Conservation (phyloP, 2,329 filamentous ascomycete genomes). For the Hymenoscyphus repandus region DNA sequence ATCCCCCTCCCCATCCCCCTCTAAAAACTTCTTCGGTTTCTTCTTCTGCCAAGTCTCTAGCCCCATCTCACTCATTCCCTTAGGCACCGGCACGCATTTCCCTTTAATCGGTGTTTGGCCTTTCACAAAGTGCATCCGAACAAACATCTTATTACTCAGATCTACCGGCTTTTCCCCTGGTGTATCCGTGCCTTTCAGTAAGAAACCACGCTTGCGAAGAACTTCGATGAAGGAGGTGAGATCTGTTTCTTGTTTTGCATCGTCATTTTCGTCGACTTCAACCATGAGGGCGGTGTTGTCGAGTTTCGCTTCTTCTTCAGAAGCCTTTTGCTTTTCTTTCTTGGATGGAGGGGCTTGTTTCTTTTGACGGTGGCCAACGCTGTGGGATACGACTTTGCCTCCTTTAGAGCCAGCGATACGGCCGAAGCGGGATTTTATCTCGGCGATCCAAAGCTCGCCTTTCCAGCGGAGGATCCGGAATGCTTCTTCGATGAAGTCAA, state of each 20-base stretch:
- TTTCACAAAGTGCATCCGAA: constrained; percentile 93
- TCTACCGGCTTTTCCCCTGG: constrained; percentile 61
- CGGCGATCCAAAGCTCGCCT: constrained; percentile 93
- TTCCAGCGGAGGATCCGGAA: constrained; percentile 88
- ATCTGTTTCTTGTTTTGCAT: constrained; percentile 69
- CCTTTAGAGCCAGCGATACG: constrained; percentile 40
- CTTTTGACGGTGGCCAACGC: constrained; percentile 65
- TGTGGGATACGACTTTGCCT: constrained; percentile 56
- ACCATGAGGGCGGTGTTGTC: constrained; percentile 57
- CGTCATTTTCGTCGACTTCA: constrained; percentile 63
- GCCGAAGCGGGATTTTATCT: constrained; percentile 91
- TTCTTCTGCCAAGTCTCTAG: constrained; percentile 63
- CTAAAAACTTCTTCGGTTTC: constrained; percentile 71
- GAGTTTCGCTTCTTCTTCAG: constrained; percentile 42
- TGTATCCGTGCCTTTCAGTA: constrained; percentile 51
- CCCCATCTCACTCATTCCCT: constrained; percentile 43
- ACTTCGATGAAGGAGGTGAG: constrained; percentile 83
- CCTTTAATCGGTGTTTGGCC: constrained; percentile 68
- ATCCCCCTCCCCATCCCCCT: constrained; percentile 62
- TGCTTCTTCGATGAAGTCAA: constrained; percentile 92
- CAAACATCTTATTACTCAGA: constrained; percentile 94
- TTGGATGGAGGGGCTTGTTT: constrained; percentile 40
- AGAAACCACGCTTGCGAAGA: constrained; percentile 73
- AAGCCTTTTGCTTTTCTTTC: constrained; percentile 35
- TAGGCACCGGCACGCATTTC: constrained; percentile 54